These are phyloP conservation scores for Colletotrichum truncatum DNA, from an alignment of 2,329 filamentous ascomycete genomes.

Conservation along the genomic window DNA sequence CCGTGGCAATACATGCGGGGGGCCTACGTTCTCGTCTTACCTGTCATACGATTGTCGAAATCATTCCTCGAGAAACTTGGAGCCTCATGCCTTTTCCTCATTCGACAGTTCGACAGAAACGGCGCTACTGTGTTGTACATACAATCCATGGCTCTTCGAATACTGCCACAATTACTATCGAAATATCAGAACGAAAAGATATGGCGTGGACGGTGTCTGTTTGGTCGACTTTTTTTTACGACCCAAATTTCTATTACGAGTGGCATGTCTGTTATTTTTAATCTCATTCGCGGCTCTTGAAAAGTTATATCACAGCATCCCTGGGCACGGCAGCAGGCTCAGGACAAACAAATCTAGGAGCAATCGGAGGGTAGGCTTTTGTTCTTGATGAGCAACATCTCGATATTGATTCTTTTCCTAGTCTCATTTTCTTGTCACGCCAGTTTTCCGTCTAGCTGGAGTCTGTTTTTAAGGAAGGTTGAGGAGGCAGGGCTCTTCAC, in stretches of 20 bases:
- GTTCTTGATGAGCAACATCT: constrained; percentile 1
- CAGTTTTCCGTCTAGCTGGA: background rate
- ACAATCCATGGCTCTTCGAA: background rate
- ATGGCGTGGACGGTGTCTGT: background rate
- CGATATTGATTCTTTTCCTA: background rate
- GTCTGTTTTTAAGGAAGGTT: background rate
- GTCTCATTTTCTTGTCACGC: background rate
- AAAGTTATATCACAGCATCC: constrained; percentile 24
- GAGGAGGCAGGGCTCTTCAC: background rate
- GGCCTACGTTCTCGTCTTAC: too few species aligned
- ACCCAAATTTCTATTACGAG: background rate
- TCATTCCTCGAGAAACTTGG: too few species aligned
- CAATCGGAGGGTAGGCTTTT: background rate
- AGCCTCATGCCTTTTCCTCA: background rate
- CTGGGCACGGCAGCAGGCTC: constrained; percentile 6
- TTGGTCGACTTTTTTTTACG: background rate
- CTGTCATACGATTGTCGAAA: too few species aligned
- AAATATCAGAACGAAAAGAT: background rate
- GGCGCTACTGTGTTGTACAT: background rate
- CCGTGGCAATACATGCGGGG: too few species aligned
- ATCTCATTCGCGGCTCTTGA: constrained; percentile 11
- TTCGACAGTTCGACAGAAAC: background rate
- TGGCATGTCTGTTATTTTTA: constrained; percentile 3
- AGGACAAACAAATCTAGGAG: background rate
- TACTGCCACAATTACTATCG: background rate